Percentiles rank a stretch among this genome's conserved stretches.
These are phyloP conservation scores for Gossypioides kirkii DNA, from an alignment of 345 rosid genomes.

Conservation along the genomic window DNA sequence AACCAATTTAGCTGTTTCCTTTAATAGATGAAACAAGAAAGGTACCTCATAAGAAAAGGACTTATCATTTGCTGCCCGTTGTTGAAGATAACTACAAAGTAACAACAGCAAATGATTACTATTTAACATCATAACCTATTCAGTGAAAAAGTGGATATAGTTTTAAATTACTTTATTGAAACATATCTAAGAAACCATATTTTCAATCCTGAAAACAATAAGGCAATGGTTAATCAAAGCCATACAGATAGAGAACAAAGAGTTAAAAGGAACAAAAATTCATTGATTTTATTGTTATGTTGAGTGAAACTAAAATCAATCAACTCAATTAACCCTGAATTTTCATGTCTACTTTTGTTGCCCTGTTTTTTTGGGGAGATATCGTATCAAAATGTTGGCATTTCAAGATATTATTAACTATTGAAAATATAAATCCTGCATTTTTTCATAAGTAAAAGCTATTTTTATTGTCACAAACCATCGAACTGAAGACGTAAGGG, in stretches of 20 bases:
- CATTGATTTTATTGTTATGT: not conserved
- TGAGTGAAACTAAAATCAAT: not conserved
- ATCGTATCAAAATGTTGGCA: not conserved
- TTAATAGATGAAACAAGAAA: constrained; percentile 16
- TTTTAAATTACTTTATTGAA: constrained; percentile 4
- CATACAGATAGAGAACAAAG: not conserved
- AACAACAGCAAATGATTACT: constrained; percentile 19
- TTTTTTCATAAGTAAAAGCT: not conserved
- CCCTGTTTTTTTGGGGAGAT: not conserved
- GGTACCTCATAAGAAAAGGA: constrained; percentile 87
- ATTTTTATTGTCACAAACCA: not conserved
- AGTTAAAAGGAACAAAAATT: not conserved
- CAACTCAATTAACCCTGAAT: not conserved
- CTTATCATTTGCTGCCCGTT: constrained; percentile 70
- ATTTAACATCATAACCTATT: not conserved
- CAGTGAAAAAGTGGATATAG: not conserved
- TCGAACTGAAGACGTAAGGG: not conserved
- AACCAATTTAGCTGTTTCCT: constrained; percentile 8
- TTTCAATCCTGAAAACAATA: not conserved
- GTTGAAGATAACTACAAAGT: constrained; percentile 73
- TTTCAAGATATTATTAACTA: not conserved
- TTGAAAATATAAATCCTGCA: not conserved
- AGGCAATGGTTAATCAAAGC: not conserved
- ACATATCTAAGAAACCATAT: constrained; percentile 6
- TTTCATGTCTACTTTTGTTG: not conserved